Base-by-base conservation (phyloP, 1,284 basidiomycete species). In the Cryptococcus sp. region DNA sequence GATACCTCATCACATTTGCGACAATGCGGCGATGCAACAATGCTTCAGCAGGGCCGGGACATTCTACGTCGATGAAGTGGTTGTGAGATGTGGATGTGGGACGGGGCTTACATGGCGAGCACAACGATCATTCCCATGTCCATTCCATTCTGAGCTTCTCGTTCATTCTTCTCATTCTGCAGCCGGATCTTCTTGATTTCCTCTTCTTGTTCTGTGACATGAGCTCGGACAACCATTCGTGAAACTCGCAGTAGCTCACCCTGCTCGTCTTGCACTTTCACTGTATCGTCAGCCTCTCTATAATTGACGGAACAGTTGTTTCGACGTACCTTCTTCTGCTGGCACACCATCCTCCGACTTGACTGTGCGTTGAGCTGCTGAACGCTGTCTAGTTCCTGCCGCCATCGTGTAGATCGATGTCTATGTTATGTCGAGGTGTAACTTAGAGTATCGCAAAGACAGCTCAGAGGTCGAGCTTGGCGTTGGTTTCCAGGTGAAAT, bases 161-260 rank as follows among this genome's bases (percentile, higher is more conserved):
- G 34, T 40, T 62, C 65, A 46, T 63, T 53, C n/a, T 22, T 25
- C 2, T 40, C 50, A 22, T 64, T 61, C 55, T 60, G 60, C 14
- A 26, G 21, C 25, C 57, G 39, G n/a, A 71, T 43, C 2, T 49
- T 21, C 14, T 28, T 24, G 47, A 71, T 68, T 54, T 66, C 60
- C 6, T 53, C 48, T 7, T 67, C 66, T 52, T 71, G 68, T 41
- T 65, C 67, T 69, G 46, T 10, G n/a, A n/a, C 28, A 31, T 31
- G 28, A 31, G 28, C n/a, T n/a, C n/a, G n/a, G n/a, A n/a, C n/a
- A n/a, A n/a, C n/a, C n/a, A n/a, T n/a, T n/a, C n/a, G n/a, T n/a
- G n/a, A n/a, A n/a, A n/a, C 14, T 14, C 21, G 22, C 1, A 39
- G 49, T 12, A 47, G 19, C 33, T 14, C 31, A 42, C 46, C 41